A percentile compares a stretch with the other conserved stretches of the same genome.
Conservation (phyloP, 441 rosid species). For the Gossypium armourianum region DNA sequence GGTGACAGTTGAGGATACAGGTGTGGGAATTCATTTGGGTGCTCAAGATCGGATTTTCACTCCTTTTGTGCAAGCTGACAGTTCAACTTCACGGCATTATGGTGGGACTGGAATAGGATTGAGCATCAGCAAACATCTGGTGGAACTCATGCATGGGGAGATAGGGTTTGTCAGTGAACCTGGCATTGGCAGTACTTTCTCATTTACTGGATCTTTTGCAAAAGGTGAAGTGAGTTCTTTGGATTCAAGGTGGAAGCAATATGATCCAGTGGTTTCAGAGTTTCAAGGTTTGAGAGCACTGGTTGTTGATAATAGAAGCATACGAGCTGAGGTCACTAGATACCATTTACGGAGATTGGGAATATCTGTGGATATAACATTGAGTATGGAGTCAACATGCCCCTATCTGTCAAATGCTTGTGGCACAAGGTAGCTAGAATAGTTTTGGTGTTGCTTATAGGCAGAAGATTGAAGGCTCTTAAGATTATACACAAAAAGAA, state of each 20-base stretch:
- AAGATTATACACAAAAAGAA: neutral
- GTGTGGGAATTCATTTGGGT: constrained; percentile 65
- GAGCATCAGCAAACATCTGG: constrained; percentile 79
- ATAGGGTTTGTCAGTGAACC: constrained; percentile 77
- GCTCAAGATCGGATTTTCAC: constrained; percentile 76
- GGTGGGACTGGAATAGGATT: constrained; percentile 96
- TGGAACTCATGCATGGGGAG: constrained; percentile 87
- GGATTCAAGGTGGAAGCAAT: constrained; percentile 40
- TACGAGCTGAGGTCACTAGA: constrained; percentile 67
- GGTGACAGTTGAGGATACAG: constrained; percentile 92
- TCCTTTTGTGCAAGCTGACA: constrained; percentile 94
- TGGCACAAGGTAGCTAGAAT: constrained; percentile 33
- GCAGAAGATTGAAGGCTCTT: neutral
- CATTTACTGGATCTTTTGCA: constrained; percentile 57
- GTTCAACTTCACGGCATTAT: constrained; percentile 89
- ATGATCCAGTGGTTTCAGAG: constrained; percentile 36
- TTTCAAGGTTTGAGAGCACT: constrained; percentile 56
- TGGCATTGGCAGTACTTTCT: constrained; percentile 72
- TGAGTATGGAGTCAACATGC: constrained; percentile 39
- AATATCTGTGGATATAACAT: constrained; percentile 34
- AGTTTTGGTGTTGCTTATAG: neutral
- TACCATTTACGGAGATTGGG: constrained; percentile 78
- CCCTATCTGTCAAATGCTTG: constrained; percentile 26
- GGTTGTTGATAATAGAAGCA: constrained; percentile 58
- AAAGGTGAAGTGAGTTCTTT: constrained; percentile 39